These are phyloP conservation scores for Glonium stellatum DNA, from an alignment of 495 filamentous ascomycete genomes.

Conservation along the genomic window DNA sequence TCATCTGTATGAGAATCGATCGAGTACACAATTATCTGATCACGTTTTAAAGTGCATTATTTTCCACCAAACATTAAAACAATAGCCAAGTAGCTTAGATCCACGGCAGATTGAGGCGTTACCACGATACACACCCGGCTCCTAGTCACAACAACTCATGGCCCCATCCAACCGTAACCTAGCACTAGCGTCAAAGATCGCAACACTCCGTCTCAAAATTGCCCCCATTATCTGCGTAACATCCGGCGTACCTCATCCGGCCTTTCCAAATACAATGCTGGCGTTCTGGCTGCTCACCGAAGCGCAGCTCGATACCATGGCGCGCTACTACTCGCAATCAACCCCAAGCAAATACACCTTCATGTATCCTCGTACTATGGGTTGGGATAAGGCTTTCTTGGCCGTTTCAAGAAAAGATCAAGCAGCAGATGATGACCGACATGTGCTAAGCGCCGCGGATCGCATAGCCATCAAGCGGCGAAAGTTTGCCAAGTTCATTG, in stretches of 20 bases:
- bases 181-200: slow-evolving; percentile 29
- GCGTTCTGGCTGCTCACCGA: slow-evolving; percentile 70
- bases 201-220: slow-evolving; percentile 40
- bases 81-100: background rate
- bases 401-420: background rate
- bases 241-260: slow-evolving; percentile 53
- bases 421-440: background rate
- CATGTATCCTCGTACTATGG: slow-evolving; percentile 58
- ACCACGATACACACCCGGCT: background rate
- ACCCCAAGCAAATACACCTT: slow-evolving; percentile 46
- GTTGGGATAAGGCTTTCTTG: slow-evolving; percentile 35
- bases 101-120: background rate
- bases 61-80: background rate
- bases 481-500: slow-evolving; percentile 40
- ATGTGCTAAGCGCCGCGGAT: slow-evolving; percentile 22
- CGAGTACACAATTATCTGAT: too few relatives aligned
- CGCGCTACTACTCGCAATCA: slow-evolving; percentile 69
- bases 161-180: background rate
- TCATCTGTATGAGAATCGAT: too few relatives aligned
- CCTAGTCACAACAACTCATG: background rate
- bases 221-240: slow-evolving; percentile 53
- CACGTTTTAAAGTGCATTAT: too few relatives aligned
- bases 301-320: slow-evolving; percentile 61
- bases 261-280: slow-evolving; percentile 60
- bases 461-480: slow-evolving; percentile 34